Conservation (phyloP, 2,329 filamentous ascomycete genomes). For the Mycogone perniciosa region DNA sequence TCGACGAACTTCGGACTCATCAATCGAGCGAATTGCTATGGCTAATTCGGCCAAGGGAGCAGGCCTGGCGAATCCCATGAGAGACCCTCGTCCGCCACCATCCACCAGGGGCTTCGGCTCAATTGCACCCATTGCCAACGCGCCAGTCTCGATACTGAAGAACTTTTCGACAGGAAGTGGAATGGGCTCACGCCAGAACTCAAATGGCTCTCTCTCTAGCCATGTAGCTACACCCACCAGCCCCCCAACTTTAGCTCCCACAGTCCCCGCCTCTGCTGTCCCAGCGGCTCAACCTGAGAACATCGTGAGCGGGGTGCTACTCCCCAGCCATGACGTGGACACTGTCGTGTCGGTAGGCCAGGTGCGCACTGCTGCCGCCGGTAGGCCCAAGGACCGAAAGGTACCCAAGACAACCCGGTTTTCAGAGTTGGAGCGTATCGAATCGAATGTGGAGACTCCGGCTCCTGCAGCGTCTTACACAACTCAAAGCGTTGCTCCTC, state of each 20-base stretch:
- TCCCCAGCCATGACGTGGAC: constrained; percentile 4
- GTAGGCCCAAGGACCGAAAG: constrained; percentile 17
- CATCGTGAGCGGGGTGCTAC: constrained; percentile 9
- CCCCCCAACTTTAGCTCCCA: constrained; percentile 13
- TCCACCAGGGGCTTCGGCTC: constrained; percentile 26
- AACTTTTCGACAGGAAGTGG: neutral
- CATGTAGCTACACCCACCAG: no score
- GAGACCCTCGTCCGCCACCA: constrained; percentile 24
- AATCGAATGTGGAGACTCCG: constrained; percentile 20
- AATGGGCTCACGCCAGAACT: constrained; percentile 15
- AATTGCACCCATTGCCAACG: constrained; percentile 14
- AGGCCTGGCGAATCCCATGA: constrained; percentile 9
- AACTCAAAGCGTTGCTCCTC: constrained; percentile 11
- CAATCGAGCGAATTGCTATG: constrained; percentile 17
- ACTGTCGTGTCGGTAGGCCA: neutral
- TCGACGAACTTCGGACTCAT: constrained; percentile 24
- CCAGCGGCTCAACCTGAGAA: constrained; percentile 8
- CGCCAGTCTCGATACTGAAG: neutral
- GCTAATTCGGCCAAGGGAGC: constrained; percentile 14
- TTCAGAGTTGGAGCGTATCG: constrained; percentile 26
- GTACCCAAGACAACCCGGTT: constrained; percentile 21
- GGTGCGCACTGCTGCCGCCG: neutral
- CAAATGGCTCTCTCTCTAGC: constrained; percentile 18
- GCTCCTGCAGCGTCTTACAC: constrained; percentile 3
- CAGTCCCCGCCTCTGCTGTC: constrained; percentile 10